These are phyloP conservation scores for Candida endomychidarum DNA, from an alignment of 805 yeast species.

Conservation along the genomic window DNA sequence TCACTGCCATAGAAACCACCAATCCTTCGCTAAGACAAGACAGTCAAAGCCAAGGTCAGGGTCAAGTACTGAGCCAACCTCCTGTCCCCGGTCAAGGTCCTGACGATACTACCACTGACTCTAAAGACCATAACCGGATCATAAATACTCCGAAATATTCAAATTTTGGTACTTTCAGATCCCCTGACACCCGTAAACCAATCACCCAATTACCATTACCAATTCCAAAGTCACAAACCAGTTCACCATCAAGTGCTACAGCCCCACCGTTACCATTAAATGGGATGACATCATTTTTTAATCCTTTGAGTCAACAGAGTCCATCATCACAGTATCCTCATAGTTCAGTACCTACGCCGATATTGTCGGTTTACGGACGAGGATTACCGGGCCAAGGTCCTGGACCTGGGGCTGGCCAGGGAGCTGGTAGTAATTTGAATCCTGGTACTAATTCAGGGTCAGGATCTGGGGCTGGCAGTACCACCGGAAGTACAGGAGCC, in stretches of 20 bases:
- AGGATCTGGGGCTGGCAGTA: no score
- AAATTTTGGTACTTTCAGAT: conserved; percentile 25
- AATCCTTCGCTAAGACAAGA: no score
- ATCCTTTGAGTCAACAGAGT: conserved; percentile 25
- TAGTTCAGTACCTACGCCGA: conserved; percentile 31
- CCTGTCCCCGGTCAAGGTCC: no score
- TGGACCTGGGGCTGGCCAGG: no score
- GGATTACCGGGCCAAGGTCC: no score
- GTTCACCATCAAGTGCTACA: conserved; percentile 39
- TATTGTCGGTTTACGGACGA: no score
- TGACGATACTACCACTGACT: no score
- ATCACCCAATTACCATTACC: conserved; percentile 35
- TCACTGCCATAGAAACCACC: conserved; percentile 42
- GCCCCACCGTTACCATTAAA: conserved; percentile 37
- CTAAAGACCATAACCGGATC: conserved; percentile 15
- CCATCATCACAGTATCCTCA: conserved; percentile 24
- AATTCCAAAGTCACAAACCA: conserved; percentile 38
- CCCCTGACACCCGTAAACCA: conserved; percentile 33
- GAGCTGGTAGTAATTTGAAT: no score
- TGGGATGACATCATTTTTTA: conserved; percentile 22
- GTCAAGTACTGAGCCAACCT: no score
- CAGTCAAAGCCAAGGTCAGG: no score
- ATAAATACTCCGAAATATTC: conserved; percentile 21
- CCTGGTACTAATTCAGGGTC: no score
- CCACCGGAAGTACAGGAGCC: neutral